Percentiles rank a stretch among this genome's conserved stretches.
Evolutionary conservation across 139 green algal genomes (phyloP).

Genomic region (Trebouxia sp.): DNA sequence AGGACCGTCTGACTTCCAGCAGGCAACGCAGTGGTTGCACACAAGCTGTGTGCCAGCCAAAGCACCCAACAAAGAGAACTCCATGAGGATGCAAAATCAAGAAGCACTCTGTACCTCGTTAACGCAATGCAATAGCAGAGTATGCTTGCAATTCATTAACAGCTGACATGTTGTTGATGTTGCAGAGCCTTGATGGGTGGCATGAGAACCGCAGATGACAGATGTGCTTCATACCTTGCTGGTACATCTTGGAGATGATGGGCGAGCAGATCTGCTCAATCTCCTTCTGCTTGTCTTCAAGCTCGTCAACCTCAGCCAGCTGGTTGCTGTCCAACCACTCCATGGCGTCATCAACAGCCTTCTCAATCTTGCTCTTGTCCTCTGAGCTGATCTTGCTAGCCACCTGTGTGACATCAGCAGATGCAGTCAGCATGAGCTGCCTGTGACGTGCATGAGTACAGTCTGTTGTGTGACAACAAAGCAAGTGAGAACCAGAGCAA

Average conservation of each 20-base stretch:
- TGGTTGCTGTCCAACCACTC: conserved; percentile 92
- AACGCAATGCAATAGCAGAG: background rate
- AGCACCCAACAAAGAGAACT: background rate
- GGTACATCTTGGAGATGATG: conserved; percentile 84
- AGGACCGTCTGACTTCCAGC: no score
- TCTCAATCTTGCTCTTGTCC: conserved; percentile 89
- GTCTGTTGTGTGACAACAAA: background rate
- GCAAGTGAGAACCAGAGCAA: no score
- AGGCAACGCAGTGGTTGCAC: no score
- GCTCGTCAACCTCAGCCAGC: conserved; percentile 92
- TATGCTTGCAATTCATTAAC: background rate
- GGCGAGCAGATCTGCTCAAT: conserved; percentile 88
- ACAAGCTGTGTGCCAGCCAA: background rate
- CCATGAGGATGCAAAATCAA: background rate
- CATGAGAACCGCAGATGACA: no score
- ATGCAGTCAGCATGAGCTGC: background rate
- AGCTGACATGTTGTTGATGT: background rate
- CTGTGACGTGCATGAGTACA: no score
- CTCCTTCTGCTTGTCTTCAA: conserved; percentile 94
- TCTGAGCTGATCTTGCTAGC: conserved; percentile 70
- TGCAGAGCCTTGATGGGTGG: background rate
- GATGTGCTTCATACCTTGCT: conserved; percentile 8
- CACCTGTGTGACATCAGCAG: conserved; percentile 16
- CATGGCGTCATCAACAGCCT: conserved; percentile 77
- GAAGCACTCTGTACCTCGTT: background rate